Percentiles rank a stretch among this genome's conserved stretches.
Conservation (phyloP, 1,284 basidiomycete species). For the Trichosporon inkin region DNA sequence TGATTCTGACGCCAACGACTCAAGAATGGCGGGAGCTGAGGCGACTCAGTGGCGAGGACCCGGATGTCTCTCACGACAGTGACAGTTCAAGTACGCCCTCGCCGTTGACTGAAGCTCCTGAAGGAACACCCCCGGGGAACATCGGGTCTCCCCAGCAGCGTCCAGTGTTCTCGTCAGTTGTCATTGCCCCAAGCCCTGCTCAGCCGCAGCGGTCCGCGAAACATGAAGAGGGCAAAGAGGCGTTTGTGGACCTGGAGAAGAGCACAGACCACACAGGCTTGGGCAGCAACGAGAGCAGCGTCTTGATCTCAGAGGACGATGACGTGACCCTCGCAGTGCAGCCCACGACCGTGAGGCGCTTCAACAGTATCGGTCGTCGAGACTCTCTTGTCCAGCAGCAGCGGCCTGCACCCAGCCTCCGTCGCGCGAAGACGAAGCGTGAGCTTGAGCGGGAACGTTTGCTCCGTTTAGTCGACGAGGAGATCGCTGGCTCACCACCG, state of each 20-base stretch:
- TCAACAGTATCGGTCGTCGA: slow-evolving; percentile 40
- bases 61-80: slow-evolving; percentile 14
- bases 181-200: slow-evolving; percentile 10
- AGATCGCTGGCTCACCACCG: slow-evolving; percentile 27
- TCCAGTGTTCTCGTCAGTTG: slow-evolving; percentile 9
- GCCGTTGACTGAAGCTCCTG: neutral
- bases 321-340: neutral
- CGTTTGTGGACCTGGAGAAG: slow-evolving; percentile 6
- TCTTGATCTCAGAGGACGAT: neutral
- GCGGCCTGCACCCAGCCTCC: neutral
- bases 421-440: slow-evolving; percentile 40
- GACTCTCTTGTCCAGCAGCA: slow-evolving; percentile 28
- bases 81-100: slow-evolving; percentile 13
- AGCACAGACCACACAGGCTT: neutral
- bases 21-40: slow-evolving; percentile 50
- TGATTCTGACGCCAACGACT: slow-evolving; percentile 52
- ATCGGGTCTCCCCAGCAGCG: neutral
- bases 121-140: neutral
- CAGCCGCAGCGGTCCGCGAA: slow-evolving; percentile 1
- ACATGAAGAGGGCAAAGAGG: slow-evolving; percentile 5
- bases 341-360: slow-evolving; percentile 24
- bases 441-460: slow-evolving; percentile 47
- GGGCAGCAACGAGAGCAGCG: neutral
- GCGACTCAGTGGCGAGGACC: slow-evolving; percentile 22
- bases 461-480: slow-evolving; percentile 44